phyloP scores from a whole-genome alignment of 2,329 filamentous ascomycete genomes.

The Alternaria sp. region DNA sequence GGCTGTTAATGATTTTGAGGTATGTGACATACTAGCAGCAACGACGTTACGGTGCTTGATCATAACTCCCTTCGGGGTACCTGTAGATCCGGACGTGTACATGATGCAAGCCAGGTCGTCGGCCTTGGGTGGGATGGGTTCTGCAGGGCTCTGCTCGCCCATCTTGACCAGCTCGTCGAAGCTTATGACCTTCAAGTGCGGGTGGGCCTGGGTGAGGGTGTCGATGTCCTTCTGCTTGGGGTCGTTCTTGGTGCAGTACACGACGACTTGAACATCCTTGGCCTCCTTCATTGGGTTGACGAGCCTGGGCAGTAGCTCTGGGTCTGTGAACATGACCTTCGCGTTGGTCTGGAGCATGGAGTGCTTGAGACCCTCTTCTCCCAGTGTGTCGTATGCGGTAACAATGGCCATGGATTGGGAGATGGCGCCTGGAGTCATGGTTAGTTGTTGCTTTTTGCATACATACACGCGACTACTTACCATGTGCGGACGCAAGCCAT shows the following conservation, averaged over 20 bases:
- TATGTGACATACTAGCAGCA: conserved; percentile 71
- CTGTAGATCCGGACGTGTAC: conserved; percentile 89
- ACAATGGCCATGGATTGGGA: conserved; percentile 92
- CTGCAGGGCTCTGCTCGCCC: conserved; percentile 71
- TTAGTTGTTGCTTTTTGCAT: conserved; percentile 16
- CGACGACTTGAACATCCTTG: conserved; percentile 64
- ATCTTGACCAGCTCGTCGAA: conserved; percentile 64
- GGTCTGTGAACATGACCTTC: conserved; percentile 86
- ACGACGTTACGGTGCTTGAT: conserved; percentile 82
- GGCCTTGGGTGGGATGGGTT: conserved; percentile 74
- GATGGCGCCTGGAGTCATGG: conserved; percentile 59
- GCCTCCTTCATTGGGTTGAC: conserved; percentile 63
- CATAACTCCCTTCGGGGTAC: conserved; percentile 86
- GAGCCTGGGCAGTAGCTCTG: conserved; percentile 69
- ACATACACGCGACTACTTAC: conserved; percentile 45
- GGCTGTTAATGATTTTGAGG: not conserved
- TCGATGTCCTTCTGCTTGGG: conserved; percentile 63
- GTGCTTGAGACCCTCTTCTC: conserved; percentile 83
- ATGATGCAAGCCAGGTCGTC: conserved; percentile 83
- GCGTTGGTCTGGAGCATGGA: conserved; percentile 83
- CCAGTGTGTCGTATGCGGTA: conserved; percentile 93
- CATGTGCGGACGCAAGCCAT: conserved; percentile 86
- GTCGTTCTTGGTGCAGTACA: conserved; percentile 66
- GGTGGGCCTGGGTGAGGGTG: conserved; percentile 62
- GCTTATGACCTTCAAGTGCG: conserved; percentile 62